phyloP scores from a whole-genome alignment of 371 early-diverging fungal species.

The Rhizopus stolonifer region DNA sequence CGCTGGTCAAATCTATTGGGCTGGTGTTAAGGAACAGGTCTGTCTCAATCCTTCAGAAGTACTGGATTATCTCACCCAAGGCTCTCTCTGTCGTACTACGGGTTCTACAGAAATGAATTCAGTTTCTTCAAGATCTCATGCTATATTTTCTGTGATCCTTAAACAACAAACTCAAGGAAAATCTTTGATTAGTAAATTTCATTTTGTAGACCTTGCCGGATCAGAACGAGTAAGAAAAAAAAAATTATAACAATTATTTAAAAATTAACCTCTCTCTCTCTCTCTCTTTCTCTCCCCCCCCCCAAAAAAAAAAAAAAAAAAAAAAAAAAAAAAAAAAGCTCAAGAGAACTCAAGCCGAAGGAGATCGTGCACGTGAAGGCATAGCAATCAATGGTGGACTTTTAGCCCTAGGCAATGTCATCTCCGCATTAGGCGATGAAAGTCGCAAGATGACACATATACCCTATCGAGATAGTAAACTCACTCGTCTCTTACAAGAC shows the following conservation, averaged over 20 bases:
- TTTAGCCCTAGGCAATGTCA: conserved; percentile 97
- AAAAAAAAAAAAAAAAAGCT: conserved; percentile 38
- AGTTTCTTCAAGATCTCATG: conserved; percentile 93
- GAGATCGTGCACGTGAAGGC: conserved; percentile 93
- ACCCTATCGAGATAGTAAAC: conserved; percentile 96
- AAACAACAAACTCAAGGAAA: conserved; percentile 56
- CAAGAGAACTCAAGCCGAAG: conserved; percentile 91
- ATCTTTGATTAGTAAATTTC: conserved; percentile 69
- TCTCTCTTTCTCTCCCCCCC: not conserved
- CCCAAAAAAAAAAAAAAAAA: too few relatives aligned
- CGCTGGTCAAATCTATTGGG: conserved; percentile 83
- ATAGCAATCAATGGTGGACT: conserved; percentile 97
- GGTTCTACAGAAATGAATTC: conserved; percentile 96
- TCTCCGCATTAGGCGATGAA: conserved; percentile 90
- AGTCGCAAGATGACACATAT: conserved; percentile 66
- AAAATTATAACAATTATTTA: not conserved
- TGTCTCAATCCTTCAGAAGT: conserved; percentile 74
- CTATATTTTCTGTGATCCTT: conserved; percentile 92
- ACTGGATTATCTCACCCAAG: conserved; percentile 65
- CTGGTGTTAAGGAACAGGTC: conserved; percentile 77
- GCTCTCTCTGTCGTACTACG: conserved; percentile 82
- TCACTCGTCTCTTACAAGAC: conserved; percentile 96
- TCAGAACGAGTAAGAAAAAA: conserved; percentile 76
- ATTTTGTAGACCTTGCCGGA: conserved; percentile 99
- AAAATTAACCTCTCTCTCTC: not conserved